Percentiles rank a stretch among this genome's conserved stretches.
phyloP scores from a whole-genome alignment of 257 asterid species.

The Solanum chaucha region DNA sequence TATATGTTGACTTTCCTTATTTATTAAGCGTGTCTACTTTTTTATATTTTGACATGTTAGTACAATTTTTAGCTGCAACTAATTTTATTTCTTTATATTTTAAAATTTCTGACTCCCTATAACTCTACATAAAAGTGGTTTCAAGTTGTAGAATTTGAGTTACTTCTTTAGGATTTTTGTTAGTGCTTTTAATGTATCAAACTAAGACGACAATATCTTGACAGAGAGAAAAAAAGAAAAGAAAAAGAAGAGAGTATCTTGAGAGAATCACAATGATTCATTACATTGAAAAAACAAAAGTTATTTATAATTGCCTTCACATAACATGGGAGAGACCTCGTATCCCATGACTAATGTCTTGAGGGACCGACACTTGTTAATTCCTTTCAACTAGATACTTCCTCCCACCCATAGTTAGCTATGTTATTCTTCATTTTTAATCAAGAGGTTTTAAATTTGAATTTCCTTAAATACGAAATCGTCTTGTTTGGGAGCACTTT shows the following conservation, averaged over 20 bases:
- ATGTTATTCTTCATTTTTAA: no score
- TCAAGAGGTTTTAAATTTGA: no score
- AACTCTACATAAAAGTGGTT: neutral
- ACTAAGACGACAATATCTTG: neutral
- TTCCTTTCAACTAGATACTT: neutral
- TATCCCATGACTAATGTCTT: neutral
- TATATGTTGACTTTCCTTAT: no score
- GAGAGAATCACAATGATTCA: neutral
- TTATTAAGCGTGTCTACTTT: neutral
- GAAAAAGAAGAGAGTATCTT: neutral
- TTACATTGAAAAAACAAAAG: neutral
- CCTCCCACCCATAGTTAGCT: neutral
- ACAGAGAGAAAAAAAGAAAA: neutral
- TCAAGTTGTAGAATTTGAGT: neutral
- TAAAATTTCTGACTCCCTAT: neutral
- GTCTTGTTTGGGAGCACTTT: no score
- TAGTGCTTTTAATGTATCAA: neutral
- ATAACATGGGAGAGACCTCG: neutral
- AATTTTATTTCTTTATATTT: neutral
- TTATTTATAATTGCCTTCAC: neutral
- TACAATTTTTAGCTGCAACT: neutral
- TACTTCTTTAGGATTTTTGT: neutral
- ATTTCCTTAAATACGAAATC: accelerated
- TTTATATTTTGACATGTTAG: neutral
- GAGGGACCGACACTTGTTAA: neutral